Evolutionary conservation across 495 filamentous ascomycete genomes (phyloP).

Genomic region (Umbilicaria muhlenbergii): DNA sequence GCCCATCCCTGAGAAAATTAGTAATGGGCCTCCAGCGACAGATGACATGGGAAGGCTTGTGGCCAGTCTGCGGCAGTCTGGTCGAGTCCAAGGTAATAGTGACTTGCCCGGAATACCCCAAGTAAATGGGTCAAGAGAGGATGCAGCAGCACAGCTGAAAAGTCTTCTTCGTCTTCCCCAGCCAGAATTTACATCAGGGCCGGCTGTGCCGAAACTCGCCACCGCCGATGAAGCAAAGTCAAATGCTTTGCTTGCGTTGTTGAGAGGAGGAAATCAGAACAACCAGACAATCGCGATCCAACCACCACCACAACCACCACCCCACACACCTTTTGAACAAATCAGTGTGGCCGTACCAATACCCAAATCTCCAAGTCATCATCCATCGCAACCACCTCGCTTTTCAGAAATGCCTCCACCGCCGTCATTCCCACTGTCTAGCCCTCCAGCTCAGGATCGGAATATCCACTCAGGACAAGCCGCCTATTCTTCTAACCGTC

Average conservation of each 20-base stretch:
- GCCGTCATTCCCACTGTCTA: conserved; percentile 24
- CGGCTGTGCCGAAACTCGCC: conserved; percentile 5
- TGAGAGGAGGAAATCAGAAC: conserved; percentile 20
- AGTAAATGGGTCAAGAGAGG: conserved; percentile 16
- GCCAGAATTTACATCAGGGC: conserved; percentile 3
- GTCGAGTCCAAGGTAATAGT: conserved; percentile 11
- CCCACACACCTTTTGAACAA: conserved; percentile 28
- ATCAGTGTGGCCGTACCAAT: conserved; percentile 18
- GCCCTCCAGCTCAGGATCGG: conserved; percentile 10
- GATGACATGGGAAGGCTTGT: conserved; percentile 6
- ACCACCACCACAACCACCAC: conserved; percentile 6
- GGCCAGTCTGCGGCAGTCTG: conserved; percentile 7
- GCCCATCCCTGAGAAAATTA: no score
- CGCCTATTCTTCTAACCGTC: no score
- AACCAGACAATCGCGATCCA: not conserved
- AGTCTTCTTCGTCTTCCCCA: conserved; percentile 30
- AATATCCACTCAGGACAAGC: conserved; percentile 1
- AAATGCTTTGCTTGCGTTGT: conserved; percentile 41
- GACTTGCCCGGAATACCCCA: conserved; percentile 26
- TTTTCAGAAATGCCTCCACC: conserved; percentile 22
- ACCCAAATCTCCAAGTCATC: conserved; percentile 24
- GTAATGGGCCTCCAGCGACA: not conserved
- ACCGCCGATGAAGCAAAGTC: conserved; percentile 23
- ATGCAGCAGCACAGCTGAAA: conserved; percentile 47
- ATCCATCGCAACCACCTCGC: conserved; percentile 21